These are phyloP conservation scores for Alopecurus myosuroides DNA, from an alignment of 176 grass and related monocot species.

Conservation along the genomic window DNA sequence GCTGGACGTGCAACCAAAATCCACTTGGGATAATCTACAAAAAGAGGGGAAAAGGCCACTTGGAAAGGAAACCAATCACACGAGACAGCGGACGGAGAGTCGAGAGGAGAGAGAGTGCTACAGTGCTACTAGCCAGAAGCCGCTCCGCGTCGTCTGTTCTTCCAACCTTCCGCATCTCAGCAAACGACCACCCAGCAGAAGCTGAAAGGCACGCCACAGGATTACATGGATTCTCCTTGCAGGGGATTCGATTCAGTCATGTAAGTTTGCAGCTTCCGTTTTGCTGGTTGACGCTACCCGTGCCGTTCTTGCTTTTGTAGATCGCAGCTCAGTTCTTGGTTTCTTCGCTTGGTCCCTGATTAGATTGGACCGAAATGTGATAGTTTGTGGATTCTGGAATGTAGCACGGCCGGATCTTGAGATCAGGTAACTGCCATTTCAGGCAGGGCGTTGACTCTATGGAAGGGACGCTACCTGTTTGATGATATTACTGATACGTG, in stretches of 20 bases:
- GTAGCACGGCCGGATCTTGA: not conserved
- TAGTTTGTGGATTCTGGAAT: not conserved
- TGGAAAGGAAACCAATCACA: not conserved
- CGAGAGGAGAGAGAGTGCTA: not conserved
- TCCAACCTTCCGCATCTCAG: not conserved
- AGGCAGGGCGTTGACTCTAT: conserved; percentile 6
- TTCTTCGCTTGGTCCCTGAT: not conserved
- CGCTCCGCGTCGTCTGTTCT: not conserved
- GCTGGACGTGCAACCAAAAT: not conserved
- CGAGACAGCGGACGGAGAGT: not conserved
- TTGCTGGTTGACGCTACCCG: not conserved
- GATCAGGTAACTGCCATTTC: not conserved
- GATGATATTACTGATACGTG: not conserved
- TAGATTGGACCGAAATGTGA: not conserved
- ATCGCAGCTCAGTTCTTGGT: conserved; percentile 1
- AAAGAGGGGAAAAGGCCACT: not conserved
- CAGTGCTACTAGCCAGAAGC: not conserved
- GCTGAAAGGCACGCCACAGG: not conserved
- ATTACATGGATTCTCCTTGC: not conserved
- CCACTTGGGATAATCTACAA: not conserved
- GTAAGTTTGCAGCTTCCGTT: conserved; percentile 17
- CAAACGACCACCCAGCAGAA: not conserved
- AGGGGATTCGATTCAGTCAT: conserved; percentile 6
- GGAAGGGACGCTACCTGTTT: not conserved
- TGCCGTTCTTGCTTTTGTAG: not conserved